Percentiles rank a stretch among this genome's conserved stretches.
These are phyloP conservation scores for Echeveria elegans DNA, from an alignment of 164 flowering plant genomes.

Conservation along the genomic window DNA sequence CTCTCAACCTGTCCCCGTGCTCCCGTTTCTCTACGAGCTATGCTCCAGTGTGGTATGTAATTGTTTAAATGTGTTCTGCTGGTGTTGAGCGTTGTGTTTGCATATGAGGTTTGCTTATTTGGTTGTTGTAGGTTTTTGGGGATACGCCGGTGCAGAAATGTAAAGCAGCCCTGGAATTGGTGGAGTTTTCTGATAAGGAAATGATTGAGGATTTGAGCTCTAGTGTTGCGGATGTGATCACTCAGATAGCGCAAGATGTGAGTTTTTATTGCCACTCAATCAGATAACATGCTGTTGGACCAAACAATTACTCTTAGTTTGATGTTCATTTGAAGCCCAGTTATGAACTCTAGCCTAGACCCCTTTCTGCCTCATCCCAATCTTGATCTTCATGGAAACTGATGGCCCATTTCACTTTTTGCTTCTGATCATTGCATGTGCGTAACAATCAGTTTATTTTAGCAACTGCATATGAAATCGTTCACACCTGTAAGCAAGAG, in stretches of 20 bases:
- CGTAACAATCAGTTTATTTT: not conserved
- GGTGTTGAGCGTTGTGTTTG: not conserved
- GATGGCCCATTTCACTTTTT: not conserved
- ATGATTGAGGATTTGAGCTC: slow-evolving; percentile 52
- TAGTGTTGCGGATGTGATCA: slow-evolving; percentile 64
- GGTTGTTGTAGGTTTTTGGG: slow-evolving; percentile 54
- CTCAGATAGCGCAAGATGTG: slow-evolving; percentile 94
- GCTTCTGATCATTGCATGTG: not conserved
- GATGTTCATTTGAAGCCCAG: not conserved
- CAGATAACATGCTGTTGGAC: not conserved
- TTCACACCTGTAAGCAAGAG: not conserved
- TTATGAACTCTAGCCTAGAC: not conserved
- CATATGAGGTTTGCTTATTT: not conserved
- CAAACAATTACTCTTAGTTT: not conserved
- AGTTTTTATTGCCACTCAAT: slow-evolving; percentile 15
- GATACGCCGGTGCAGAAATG: slow-evolving; percentile 78
- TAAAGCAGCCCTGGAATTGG: slow-evolving; percentile 58
- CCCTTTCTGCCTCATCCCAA: not conserved
- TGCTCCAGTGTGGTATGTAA: slow-evolving; percentile 55
- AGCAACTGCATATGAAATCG: not conserved
- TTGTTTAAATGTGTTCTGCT: not conserved
- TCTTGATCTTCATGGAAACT: not conserved
- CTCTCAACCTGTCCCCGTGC: slow-evolving; percentile 41
- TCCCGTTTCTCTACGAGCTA: slow-evolving; percentile 83
- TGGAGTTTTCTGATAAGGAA: slow-evolving; percentile 46